Evolutionary conservation across 257 asterid species (phyloP), one percentile per base, ranked within the genome.

Genomic region (Rehmannia glutinosa): DNA sequence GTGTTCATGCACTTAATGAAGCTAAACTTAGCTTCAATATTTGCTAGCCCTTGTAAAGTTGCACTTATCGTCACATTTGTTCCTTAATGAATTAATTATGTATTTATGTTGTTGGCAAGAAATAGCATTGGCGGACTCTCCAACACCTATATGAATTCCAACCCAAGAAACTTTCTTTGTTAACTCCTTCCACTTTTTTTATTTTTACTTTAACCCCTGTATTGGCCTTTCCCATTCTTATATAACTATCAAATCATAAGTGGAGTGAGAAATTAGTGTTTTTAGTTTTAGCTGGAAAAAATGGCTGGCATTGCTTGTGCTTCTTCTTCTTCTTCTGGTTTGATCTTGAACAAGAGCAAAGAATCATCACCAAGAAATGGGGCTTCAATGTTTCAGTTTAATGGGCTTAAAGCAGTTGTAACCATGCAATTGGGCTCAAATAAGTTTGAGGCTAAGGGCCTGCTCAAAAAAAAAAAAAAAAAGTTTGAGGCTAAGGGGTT

Each of bases 241-340:
- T 64, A 71, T 59, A 59, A 54, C 70, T 39, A 11, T 54, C 47
- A 33, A 52, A 21, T 51, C 68, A 0, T 5, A 28, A 24, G 15
- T 20, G 1, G 8, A 4, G 8, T 57, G 1, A 10, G 20, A 4
- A 11, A 13, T 45, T 57, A 20, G 42, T 10, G 50, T 53, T n/a
- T 53, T n/a, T n/a, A 28, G 10, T 28, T 30, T 11, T 11, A 9
- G 64, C 2, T 50, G 12, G 20, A 16, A 66, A 72, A 72, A 20
- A 83, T 86, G 94, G 87, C 86, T 43, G 62, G 72, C 64, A 51
- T 75, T 73, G 63, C 75, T 71, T 77, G 72, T 70, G 60, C 82
- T 0, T 77, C 81, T 72, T 80, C 81, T 53, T 72, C 84, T 46
- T 80, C 81, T 53, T 72, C 84, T 39, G 81, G 51, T 25, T 73